phyloP scores from a whole-genome alignment of 306 rosid genomes.

The Medicago arabica region DNA sequence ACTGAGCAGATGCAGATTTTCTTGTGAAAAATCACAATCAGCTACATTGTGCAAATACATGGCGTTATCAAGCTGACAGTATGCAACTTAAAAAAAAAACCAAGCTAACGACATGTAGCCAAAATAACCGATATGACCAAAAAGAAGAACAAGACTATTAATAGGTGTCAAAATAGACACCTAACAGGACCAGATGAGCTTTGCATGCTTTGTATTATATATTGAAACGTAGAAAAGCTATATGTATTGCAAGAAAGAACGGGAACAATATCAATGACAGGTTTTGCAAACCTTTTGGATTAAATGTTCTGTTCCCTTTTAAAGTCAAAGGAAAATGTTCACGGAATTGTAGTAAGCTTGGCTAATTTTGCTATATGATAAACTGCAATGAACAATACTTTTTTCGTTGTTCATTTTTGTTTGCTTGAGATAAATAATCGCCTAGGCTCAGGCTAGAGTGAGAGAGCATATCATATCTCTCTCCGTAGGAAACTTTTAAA shows the following conservation, averaged over 20 bases:
- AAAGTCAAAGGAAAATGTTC: neutral
- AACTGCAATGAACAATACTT: neutral
- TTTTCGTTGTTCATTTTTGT: neutral
- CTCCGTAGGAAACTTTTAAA: too few species aligned
- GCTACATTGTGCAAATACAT: constrained; percentile 8
- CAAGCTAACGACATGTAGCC: constrained; percentile 15
- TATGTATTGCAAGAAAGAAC: neutral
- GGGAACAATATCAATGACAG: neutral
- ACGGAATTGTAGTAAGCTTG: neutral
- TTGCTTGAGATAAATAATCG: neutral
- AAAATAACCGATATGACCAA: neutral
- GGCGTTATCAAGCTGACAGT: constrained; percentile 20
- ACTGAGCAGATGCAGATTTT: constrained; percentile 4
- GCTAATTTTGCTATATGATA: neutral
- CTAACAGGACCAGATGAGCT: neutral
- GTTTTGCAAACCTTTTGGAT: constrained; percentile 18
- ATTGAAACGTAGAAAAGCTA: neutral
- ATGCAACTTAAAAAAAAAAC: neutral
- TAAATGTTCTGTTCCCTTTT: constrained; percentile 17
- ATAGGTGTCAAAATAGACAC: constrained; percentile 10
- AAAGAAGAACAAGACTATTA: neutral
- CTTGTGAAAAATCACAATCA: neutral
- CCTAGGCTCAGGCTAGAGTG: too few species aligned
- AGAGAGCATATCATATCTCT: too few species aligned
- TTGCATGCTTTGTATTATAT: constrained; percentile 18